Evolutionary conservation across 768 basidiomycete genomes (phyloP), one percentile per base, ranked within the genome.

Genomic region (Russula lepida): DNA sequence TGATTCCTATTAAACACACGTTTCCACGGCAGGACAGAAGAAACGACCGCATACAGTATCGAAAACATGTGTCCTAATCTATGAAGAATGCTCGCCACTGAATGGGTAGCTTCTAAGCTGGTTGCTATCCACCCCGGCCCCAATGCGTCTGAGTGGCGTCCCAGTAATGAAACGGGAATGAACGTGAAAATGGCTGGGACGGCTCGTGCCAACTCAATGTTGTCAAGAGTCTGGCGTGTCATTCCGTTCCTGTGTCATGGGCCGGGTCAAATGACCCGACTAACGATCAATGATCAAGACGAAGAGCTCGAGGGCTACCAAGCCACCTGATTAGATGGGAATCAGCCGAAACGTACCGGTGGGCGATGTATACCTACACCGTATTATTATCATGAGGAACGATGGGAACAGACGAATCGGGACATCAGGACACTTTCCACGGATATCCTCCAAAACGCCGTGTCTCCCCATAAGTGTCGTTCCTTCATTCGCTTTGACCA

Each of bases 121-220:
- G 37, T 49, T 49, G 46, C 23, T 5, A 60, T 17, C 35, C 25
- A 25, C 23, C 21, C 28, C 30, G 7, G 41, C 25, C 33, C 27
- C 25, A 49, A 25, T 32, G 59, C 43, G 43, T 59, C 30, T 41
- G 21, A 59, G 30, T 52, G 19, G 30, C 46, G 21, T 33, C 27
- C 5, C 53, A 48, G 59, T 54, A 44, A 61, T 61, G 54, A 60
- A 56, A 13, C 53, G 54, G 60, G 54, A 44, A 61, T 61, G 54
- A 60, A 56, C n/a, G 13, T 21, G 21, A 27, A 60, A 23, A 13
- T 8, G 39, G 5, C 9, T 23, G n/a, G 59, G 27, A 25, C 44
- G 17, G 21, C 46, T 25, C 59, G 46, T 55, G 59, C 23, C 59
- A 41, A 49, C 59, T 46, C 2, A 21, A 60, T 54, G 21, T 46